These are phyloP conservation scores for Rhazya stricta DNA, from an alignment of 257 asterid species.

Conservation along the genomic window DNA sequence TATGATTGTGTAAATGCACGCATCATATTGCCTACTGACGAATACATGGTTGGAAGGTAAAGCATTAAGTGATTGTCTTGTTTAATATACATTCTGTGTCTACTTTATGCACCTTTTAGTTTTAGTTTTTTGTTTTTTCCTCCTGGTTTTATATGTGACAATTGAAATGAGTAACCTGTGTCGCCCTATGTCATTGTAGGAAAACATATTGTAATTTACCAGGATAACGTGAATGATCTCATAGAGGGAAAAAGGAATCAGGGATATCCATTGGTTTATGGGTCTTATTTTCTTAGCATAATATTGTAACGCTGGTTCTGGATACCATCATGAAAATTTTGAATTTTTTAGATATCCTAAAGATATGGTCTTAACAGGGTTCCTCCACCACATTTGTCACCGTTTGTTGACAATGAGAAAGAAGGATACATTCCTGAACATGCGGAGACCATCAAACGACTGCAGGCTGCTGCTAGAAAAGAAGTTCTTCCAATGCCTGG, in stretches of 20 bases:
- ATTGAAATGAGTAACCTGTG: not conserved
- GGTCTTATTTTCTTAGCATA: not conserved
- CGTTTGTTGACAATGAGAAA: slow-evolving; percentile 91
- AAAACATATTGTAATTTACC: not conserved
- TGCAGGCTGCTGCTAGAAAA: slow-evolving; percentile 84
- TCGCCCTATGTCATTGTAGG: not conserved
- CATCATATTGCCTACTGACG: slow-evolving; percentile 72
- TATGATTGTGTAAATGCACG: slow-evolving; percentile 87
- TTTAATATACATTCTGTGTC: not conserved
- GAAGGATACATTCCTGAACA: slow-evolving; percentile 98
- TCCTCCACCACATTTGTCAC: slow-evolving; percentile 98
- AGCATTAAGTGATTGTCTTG: slow-evolving; percentile 6
- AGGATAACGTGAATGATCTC: not conserved
- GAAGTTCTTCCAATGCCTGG: slow-evolving; percentile 95
- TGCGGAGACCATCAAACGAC: slow-evolving; percentile 79
- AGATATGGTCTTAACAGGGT: slow-evolving; percentile 43
- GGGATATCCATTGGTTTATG: not conserved
- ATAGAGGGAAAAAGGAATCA: not conserved
- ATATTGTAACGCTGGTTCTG: not conserved
- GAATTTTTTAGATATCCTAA: not conserved
- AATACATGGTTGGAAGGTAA: slow-evolving; percentile 77
- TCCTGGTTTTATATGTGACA: not conserved
- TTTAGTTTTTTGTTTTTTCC: not conserved
- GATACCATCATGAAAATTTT: not conserved
- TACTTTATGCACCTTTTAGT: not conserved